Evolutionary conservation across 148 eudicot genomes (phyloP).

Genomic region (Rheum nobile): DNA sequence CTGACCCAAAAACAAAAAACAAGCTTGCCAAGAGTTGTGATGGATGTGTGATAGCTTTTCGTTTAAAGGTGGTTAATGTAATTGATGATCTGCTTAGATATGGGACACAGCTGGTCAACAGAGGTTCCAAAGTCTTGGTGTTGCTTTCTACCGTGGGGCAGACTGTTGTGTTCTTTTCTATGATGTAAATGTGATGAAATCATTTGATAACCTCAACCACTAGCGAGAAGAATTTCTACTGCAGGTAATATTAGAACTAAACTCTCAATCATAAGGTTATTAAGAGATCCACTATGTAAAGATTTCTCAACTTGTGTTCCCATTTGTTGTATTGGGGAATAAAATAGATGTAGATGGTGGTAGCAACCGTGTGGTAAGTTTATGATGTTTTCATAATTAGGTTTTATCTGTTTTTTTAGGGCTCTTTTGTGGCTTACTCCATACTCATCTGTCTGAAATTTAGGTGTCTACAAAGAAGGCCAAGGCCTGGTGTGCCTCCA

Average conservation of each 20-base stretch:
- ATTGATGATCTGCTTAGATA: conserved; percentile 27
- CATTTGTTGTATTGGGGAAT: conserved; percentile 75
- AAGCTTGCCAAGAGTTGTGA: neutral
- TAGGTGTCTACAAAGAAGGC: conserved; percentile 69
- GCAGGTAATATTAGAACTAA: conserved; percentile 31
- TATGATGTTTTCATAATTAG: neutral
- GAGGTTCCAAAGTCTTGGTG: conserved; percentile 83
- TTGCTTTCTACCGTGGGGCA: conserved; percentile 79
- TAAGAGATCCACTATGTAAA: neutral
- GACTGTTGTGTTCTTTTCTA: conserved; percentile 73
- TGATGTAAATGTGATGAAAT: conserved; percentile 70
- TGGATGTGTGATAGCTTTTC: neutral
- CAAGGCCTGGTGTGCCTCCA: conserved; percentile 68
- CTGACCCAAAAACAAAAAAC: too few species aligned
- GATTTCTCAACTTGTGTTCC: conserved; percentile 17
- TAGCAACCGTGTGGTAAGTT: conserved; percentile 67
- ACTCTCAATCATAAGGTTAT: neutral
- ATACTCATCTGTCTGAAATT: neutral
- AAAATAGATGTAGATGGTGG: conserved; percentile 78
- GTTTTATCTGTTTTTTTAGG: neutral
- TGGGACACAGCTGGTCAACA: conserved; percentile 94
- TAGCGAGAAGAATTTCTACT: conserved; percentile 76
- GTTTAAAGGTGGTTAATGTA: neutral
- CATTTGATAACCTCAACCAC: conserved; percentile 59
- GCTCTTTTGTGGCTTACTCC: neutral